Conservation (phyloP, 176 grass and related monocot species). For the Eragrostis nindensis region DNA sequence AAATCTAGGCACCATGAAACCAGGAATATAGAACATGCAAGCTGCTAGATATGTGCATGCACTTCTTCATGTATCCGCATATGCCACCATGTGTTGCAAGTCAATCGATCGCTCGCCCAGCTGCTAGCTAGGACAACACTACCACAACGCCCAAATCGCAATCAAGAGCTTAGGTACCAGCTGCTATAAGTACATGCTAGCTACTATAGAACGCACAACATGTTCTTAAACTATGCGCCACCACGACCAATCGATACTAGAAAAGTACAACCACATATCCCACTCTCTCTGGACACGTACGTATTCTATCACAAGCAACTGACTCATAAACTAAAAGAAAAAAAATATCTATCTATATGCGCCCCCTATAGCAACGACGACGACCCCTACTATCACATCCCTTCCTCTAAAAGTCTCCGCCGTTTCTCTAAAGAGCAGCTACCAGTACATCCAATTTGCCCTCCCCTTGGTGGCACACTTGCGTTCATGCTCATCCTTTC, state of each 20-base stretch:
- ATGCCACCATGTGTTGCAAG: neutral
- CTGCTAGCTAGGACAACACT: neutral
- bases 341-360: too few species aligned
- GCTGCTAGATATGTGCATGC: neutral
- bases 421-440: neutral
- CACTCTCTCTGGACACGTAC: too few species aligned
- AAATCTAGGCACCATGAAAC: too few species aligned
- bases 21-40: too few species aligned
- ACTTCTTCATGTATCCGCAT: neutral
- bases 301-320: too few species aligned
- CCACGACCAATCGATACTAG: neutral
- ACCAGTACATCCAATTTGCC: too few species aligned
- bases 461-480: neutral
- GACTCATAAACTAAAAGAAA: too few species aligned
- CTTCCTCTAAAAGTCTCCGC: conserved; percentile 4
- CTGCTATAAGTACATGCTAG: too few species aligned
- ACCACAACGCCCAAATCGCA: neutral
- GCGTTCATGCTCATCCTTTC: neutral
- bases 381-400: neutral
- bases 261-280: neutral
- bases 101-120: neutral
- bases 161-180: neutral
- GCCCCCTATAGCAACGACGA: too few species aligned
- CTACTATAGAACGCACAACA: neutral
- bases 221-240: too few species aligned